Percentiles rank a stretch among this genome's conserved stretches.
Conservation (phyloP, 257 asterid genomes). For the Vinca minor region DNA sequence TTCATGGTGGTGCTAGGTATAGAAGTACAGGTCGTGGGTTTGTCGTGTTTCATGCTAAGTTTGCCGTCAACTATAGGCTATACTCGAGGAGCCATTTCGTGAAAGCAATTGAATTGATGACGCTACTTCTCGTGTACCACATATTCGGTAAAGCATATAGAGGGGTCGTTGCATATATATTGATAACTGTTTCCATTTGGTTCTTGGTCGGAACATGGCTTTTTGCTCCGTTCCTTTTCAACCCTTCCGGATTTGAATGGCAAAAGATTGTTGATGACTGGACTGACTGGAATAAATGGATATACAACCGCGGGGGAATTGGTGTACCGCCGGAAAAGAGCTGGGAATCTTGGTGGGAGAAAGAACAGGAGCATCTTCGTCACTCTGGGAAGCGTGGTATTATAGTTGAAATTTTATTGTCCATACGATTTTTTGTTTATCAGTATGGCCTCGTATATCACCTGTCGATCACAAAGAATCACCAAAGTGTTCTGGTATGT, state of each 20-base stretch:
- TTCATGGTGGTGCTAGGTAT: slow-evolving; percentile 90
- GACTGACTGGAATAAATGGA: slow-evolving; percentile 94
- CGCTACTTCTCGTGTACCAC: slow-evolving; percentile 79
- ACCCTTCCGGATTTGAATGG: slow-evolving; percentile 97
- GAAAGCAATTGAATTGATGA: slow-evolving; percentile 84
- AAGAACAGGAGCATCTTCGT: slow-evolving; percentile 66
- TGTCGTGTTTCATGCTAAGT: slow-evolving; percentile 89
- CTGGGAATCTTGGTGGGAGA: slow-evolving; percentile 99
- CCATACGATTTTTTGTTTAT: slow-evolving; percentile 71
- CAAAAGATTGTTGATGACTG: slow-evolving; percentile 89
- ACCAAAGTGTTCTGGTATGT: slow-evolving; percentile 52
- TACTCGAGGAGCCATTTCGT: slow-evolving; percentile 89
- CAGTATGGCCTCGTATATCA: slow-evolving; percentile 88
- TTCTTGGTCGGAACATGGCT: slow-evolving; percentile 90
- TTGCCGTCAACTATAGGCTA: slow-evolving; percentile 76
- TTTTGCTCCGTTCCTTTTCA: slow-evolving; percentile 85
- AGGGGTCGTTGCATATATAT: slow-evolving; percentile 56
- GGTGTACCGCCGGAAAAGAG: slow-evolving; percentile 86
- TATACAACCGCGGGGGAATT: slow-evolving; percentile 77
- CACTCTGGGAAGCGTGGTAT: slow-evolving; percentile 70
- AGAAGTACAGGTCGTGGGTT: slow-evolving; percentile 94
- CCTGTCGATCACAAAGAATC: slow-evolving; percentile 47
- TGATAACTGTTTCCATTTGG: slow-evolving; percentile 85
- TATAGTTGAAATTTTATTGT: slow-evolving; percentile 63
- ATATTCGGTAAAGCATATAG: slow-evolving; percentile 61